Percentiles rank a stretch among this genome's conserved stretches.
Evolutionary conservation across 345 rosid genomes (phyloP).

Genomic region (Gossypium herbaceum): DNA sequence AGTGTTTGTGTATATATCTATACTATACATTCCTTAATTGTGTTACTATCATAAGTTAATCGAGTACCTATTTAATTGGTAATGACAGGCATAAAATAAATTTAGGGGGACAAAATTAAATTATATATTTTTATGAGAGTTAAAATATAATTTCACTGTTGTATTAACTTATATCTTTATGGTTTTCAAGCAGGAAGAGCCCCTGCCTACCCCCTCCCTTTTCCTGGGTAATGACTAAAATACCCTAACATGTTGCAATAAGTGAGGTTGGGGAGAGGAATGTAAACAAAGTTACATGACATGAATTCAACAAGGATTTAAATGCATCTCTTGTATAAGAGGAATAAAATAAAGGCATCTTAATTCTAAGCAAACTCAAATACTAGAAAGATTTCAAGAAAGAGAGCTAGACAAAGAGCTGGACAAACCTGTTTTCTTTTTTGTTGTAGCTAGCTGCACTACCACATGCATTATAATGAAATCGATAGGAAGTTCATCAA

Average conservation of each 20-base stretch:
- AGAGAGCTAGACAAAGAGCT: neutral
- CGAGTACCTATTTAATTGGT: too few relatives aligned
- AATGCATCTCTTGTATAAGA: neutral
- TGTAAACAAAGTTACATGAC: neutral
- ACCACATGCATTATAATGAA: constrained; percentile 38
- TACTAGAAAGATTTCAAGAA: neutral
- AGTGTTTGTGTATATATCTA: neutral
- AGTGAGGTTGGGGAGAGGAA: neutral
- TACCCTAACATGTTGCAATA: neutral
- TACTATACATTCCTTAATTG: too few relatives aligned
- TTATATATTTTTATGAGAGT: neutral
- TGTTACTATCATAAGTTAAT: too few relatives aligned
- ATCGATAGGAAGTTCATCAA: constrained; percentile 28
- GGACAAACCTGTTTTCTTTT: constrained; percentile 32
- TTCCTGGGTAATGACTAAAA: too few relatives aligned
- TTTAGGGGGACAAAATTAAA: too few relatives aligned
- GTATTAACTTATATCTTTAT: too few relatives aligned
- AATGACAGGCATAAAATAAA: too few relatives aligned
- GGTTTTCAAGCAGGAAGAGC: too few relatives aligned
- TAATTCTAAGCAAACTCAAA: neutral
- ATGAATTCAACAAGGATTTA: neutral
- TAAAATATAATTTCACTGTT: too few relatives aligned
- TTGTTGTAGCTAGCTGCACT: constrained; percentile 30
- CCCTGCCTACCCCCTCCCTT: too few relatives aligned
- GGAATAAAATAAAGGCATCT: neutral